These are phyloP conservation scores for Yarrowia deformans DNA, from an alignment of 805 yeast species.

Conservation along the genomic window DNA sequence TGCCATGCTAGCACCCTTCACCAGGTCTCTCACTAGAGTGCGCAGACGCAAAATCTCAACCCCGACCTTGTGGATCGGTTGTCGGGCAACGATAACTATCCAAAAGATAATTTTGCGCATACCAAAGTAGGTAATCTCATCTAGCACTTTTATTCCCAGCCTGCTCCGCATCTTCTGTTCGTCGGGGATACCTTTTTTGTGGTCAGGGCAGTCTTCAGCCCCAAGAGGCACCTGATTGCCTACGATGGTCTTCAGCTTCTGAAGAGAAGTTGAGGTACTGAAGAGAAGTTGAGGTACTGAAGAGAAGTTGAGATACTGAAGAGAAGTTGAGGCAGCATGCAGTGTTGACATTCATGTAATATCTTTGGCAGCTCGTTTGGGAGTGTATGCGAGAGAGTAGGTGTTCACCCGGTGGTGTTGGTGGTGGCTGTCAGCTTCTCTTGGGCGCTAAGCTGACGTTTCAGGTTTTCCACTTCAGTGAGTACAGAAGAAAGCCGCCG, in stretches of 20 bases:
- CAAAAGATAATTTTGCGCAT: conserved; percentile 23
- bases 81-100: conserved; percentile 4
- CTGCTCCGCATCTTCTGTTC: background rate
- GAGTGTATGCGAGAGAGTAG: background rate
- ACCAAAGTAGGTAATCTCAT: conserved; percentile 8
- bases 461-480: background rate
- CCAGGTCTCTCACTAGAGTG: background rate
- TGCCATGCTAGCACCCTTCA: background rate
- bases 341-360: background rate
- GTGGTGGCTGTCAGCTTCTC: background rate
- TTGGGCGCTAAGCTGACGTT: background rate
- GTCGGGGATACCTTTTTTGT: background rate
- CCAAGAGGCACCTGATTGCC: conserved; percentile 14
- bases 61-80: background rate
- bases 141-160: conserved; percentile 2
- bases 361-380: conserved; percentile 1
- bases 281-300: background rate
- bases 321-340: background rate
- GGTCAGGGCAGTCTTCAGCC: conserved; percentile 18
- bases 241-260: background rate
- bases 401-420: background rate
- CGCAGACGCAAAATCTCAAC: conserved; percentile 4
- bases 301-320: background rate
- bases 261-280: background rate
- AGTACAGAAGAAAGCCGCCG: background rate